Evolutionary conservation across 1,284 basidiomycete genomes (phyloP).

Genomic region (Moesziomyces globuligerus): DNA sequence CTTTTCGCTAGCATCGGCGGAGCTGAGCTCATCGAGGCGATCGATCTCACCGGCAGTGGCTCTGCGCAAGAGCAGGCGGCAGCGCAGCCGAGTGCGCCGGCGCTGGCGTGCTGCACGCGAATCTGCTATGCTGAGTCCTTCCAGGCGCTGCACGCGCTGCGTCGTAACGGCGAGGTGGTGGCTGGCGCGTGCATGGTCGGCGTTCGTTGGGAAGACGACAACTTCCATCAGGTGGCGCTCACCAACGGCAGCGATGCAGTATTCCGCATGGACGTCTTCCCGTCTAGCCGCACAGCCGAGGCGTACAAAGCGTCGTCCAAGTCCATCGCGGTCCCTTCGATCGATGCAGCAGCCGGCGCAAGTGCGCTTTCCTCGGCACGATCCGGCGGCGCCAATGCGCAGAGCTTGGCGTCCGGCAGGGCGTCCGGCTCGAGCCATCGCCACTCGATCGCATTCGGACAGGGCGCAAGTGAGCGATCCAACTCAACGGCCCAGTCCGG

Average conservation of each 20-base stretch:
- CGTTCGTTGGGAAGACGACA: conserved; percentile 58
- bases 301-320: conserved; percentile 32
- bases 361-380: conserved; percentile 14
- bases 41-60: conserved; percentile 46
- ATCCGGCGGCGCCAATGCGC: conserved; percentile 1
- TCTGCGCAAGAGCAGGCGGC: conserved; percentile 37
- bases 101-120: conserved; percentile 39
- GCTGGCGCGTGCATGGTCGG: conserved; percentile 55
- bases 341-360: conserved; percentile 16
- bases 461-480: conserved; percentile 10
- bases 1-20: conserved; percentile 50
- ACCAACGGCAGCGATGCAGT: conserved; percentile 54
- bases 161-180: conserved; percentile 49
- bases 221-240: conserved; percentile 50
- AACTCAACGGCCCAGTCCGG: background rate
- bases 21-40: conserved; percentile 45
- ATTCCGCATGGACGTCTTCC: conserved; percentile 49
- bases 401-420: conserved; percentile 1
- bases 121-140: conserved; percentile 46
- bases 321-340: conserved; percentile 27
- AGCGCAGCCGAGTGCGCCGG: conserved; percentile 21
- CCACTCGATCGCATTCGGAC: conserved; percentile 27
- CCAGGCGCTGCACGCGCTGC: conserved; percentile 56
- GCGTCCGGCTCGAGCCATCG: conserved; percentile 11
- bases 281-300: conserved; percentile 33